Evolutionary conservation across 2,329 filamentous ascomycete species (phyloP), one percentile per base, ranked within the genome.

Genomic region (Scedosporium aurantiacum): DNA sequence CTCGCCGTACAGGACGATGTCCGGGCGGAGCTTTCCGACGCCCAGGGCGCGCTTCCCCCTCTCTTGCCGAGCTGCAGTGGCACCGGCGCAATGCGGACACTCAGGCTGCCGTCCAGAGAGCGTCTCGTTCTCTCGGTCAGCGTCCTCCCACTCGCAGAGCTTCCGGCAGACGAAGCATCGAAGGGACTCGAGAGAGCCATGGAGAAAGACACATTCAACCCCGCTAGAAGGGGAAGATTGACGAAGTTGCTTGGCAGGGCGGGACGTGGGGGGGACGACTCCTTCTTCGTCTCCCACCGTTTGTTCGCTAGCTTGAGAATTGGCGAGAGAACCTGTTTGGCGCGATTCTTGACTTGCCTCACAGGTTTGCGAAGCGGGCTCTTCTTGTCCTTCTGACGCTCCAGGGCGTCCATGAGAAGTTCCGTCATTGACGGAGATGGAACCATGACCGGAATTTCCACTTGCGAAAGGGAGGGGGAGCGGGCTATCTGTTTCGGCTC

Each of bases 1-100:
- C 68, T 90, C 87, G 23, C 87, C 87, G 67, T 90, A 90, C 0
- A 90, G 75, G 1, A 90, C 87, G 66, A 90, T 88, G 66, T 90
- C 86, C 0, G 87, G 87, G 45, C 87, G 78, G 18, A 90, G 75
- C 63, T 85, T 85, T 40, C 87, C 87, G 2, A 89, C 80, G 3
- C 85, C 84, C 5, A 89, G 75, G 0, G 83, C 84, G 63, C 87
- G 79, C 68, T 89, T 88, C 12, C 87, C 87, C 58, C 76, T 81
- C 63, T 85, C 84, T 65, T 85, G 79, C 37, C 87, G 78, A 5
- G 82, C 82, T 1, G 82, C 80, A 2, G 84, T 85, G 3, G 85
- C 83, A 1, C 80, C 81, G 2, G 78, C 80, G 66, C 87, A 90
- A 57, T 82, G 80, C 32, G 85, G 84, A 63, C 87, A 90, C 57